These are phyloP conservation scores for Beauveria sp. DNA, from an alignment of 2,329 filamentous ascomycete species.

Conservation along the genomic window DNA sequence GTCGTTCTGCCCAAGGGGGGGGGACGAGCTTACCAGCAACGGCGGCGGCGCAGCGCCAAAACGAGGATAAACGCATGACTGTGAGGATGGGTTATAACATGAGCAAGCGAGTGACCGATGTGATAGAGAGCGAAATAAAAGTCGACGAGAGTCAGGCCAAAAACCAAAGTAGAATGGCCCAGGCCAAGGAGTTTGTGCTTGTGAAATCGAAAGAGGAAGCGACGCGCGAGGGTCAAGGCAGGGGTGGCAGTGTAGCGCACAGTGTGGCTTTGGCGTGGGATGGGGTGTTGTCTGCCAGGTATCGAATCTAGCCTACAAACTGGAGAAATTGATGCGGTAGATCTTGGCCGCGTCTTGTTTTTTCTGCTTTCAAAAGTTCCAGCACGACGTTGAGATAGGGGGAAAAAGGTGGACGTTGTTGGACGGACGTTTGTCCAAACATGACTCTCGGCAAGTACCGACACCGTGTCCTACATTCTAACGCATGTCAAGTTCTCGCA, in stretches of 20 bases:
- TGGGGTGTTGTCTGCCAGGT: not conserved
- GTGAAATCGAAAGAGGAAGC: constrained; percentile 4
- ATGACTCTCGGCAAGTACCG: too few species aligned
- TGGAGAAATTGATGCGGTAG: not conserved
- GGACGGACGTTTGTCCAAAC: too few species aligned
- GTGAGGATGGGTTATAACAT: not conserved
- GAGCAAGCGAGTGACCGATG: not conserved
- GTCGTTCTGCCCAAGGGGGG: not conserved
- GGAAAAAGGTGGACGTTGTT: too few species aligned
- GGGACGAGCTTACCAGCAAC: constrained; percentile 3
- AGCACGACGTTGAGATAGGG: too few species aligned
- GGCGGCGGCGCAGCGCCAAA: constrained; percentile 9
- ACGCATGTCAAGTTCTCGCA: too few species aligned
- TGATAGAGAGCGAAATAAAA: not conserved
- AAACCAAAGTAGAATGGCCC: not conserved
- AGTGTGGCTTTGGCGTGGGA: not conserved
- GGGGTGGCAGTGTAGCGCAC: not conserved
- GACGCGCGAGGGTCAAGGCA: not conserved
- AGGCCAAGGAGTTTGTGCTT: not conserved
- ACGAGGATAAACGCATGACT: constrained; percentile 3
- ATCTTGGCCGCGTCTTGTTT: not conserved
- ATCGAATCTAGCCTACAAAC: not conserved
- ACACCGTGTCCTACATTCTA: too few species aligned
- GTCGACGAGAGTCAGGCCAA: not conserved
- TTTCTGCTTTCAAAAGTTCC: not conserved